phyloP scores from a whole-genome alignment of 345 rosid genomes.

The Eucalyptus caleyi region DNA sequence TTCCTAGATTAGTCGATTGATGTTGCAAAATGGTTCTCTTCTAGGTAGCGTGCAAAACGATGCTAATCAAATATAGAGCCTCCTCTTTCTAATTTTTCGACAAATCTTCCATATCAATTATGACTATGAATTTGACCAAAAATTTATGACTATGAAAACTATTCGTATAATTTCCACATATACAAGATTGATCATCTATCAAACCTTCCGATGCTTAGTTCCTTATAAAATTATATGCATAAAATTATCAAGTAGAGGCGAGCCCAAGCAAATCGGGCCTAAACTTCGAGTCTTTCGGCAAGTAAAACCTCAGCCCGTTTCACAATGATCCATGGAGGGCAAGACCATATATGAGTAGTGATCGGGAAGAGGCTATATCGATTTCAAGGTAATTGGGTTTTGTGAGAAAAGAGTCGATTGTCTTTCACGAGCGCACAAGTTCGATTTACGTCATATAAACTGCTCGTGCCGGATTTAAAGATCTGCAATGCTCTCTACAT shows the following conservation, averaged over 20 bases:
- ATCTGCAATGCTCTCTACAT: not conserved
- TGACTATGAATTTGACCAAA: not conserved
- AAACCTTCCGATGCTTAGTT: not conserved
- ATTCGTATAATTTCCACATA: not conserved
- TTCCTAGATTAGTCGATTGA: not conserved
- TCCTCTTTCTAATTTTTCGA: not conserved
- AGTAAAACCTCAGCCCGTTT: not conserved
- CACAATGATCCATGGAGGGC: not conserved
- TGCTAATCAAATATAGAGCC: not conserved
- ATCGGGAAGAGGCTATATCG: not conserved
- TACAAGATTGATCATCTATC: not conserved
- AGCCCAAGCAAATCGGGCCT: not conserved
- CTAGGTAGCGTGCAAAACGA: not conserved
- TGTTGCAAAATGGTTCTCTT: not conserved
- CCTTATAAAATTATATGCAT: not conserved
- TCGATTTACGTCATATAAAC: not conserved
- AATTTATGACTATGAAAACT: not conserved
- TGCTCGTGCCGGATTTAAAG: not conserved
- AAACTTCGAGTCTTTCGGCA: not conserved
- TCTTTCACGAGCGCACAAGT: not conserved
- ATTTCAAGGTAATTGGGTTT: not conserved
- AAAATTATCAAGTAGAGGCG: not conserved
- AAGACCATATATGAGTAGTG: not conserved
- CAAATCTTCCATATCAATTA: not conserved
- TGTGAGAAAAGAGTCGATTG: not conserved